Evolutionary conservation across 2,329 filamentous ascomycete species (phyloP).

Genomic region (Aspergillus candidus): DNA sequence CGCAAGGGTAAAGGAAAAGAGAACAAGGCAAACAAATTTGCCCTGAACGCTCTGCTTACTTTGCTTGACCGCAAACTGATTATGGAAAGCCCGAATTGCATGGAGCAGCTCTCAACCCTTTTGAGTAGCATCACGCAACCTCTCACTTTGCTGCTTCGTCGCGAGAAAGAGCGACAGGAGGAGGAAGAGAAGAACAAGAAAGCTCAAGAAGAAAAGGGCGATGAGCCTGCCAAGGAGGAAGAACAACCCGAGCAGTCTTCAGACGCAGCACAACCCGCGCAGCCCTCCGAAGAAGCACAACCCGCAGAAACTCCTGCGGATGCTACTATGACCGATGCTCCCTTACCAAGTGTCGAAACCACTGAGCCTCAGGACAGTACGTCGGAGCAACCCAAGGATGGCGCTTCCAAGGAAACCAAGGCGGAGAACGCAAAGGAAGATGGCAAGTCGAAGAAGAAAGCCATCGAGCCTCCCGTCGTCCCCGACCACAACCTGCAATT

Average conservation of each 20-base stretch:
- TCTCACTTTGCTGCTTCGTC: slow-evolving; percentile 72
- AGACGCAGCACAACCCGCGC: slow-evolving; percentile 16
- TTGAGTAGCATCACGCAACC: slow-evolving; percentile 85
- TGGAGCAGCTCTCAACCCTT: slow-evolving; percentile 85
- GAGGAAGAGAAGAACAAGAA: slow-evolving; percentile 36
- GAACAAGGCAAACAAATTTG: slow-evolving; percentile 74
- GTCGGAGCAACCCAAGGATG: slow-evolving; percentile 26
- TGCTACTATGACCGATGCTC: slow-evolving; percentile 35
- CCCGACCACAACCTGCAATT: slow-evolving; percentile 84
- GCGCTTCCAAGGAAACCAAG: slow-evolving; percentile 23
- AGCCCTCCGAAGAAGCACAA: slow-evolving; percentile 20
- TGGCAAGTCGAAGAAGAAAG: slow-evolving; percentile 53
- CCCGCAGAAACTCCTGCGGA: slow-evolving; percentile 26
- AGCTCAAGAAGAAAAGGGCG: slow-evolving; percentile 22
- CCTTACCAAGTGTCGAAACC: slow-evolving; percentile 25
- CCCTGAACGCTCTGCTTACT: slow-evolving; percentile 82
- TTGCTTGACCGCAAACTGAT: slow-evolving; percentile 90
- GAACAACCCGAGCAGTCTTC: slow-evolving; percentile 18
- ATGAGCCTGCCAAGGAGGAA: slow-evolving; percentile 15
- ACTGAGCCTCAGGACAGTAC: slow-evolving; percentile 23
- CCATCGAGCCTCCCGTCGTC: slow-evolving; percentile 72
- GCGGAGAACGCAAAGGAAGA: slow-evolving; percentile 40
- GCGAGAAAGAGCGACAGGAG: slow-evolving; percentile 67
- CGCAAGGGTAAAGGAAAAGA: slow-evolving; percentile 89
- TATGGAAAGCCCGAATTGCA: slow-evolving; percentile 93